Percentiles rank a stretch among this genome's conserved stretches.
phyloP scores from a whole-genome alignment of 768 basidiomycete species.

The Rickenella mellea region DNA sequence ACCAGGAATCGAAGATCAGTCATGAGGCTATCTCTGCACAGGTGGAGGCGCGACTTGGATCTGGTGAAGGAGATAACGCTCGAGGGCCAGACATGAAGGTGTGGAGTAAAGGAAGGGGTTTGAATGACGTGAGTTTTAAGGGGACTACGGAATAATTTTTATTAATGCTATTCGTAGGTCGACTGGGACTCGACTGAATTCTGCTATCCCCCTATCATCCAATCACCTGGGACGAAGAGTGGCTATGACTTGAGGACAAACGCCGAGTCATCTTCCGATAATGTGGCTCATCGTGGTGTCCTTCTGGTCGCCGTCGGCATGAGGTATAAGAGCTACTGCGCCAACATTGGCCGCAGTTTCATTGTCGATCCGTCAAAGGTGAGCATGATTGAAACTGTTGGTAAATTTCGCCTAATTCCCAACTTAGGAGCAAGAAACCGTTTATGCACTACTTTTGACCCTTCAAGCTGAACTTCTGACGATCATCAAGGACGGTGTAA shows the following conservation, averaged over 20 bases:
- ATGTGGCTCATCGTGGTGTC: conserved; percentile 81
- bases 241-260: conserved; percentile 87
- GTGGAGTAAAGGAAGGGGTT: conserved; percentile 71
- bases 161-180: conserved; percentile 36
- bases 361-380: conserved; percentile 92
- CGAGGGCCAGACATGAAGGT: conserved; percentile 90
- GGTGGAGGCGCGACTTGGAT: conserved; percentile 83
- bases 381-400: conserved; percentile 5
- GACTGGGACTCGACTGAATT: conserved; percentile 91
- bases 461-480: conserved; percentile 70
- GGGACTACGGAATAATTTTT: not conserved
- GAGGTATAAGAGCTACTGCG: conserved; percentile 88
- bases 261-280: conserved; percentile 76
- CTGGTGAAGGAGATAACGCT: conserved; percentile 63
- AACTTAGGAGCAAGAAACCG: conserved; percentile 79
- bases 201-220: conserved; percentile 92
- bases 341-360: conserved; percentile 88
- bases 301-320: conserved; percentile 82
- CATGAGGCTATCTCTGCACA: conserved; percentile 81
- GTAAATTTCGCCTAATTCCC: not conserved
- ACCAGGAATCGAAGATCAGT: conserved; percentile 82
- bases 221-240: conserved; percentile 73
- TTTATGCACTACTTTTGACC: conserved; percentile 70
- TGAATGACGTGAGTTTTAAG: conserved; percentile 54
- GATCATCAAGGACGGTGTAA: conserved; percentile 70